Evolutionary conservation across 2,329 filamentous ascomycete species (phyloP).

Genomic region (Trichoderma breve): DNA sequence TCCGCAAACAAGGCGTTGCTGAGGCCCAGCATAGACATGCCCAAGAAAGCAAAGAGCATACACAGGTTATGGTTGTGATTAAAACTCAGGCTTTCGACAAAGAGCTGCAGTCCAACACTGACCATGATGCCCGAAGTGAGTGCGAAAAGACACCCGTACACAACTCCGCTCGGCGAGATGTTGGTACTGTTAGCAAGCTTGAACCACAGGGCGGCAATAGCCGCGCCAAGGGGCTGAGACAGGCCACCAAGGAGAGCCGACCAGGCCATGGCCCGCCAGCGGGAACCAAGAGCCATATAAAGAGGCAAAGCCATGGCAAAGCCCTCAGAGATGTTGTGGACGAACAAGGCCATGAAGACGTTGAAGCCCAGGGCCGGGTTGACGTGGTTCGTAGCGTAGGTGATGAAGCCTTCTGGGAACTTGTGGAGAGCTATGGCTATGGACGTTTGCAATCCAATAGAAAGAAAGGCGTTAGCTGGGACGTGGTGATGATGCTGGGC

Average conservation of each 20-base stretch:
- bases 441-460: conserved; percentile 92
- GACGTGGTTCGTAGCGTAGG: conserved; percentile 95
- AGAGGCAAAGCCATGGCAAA: conserved; percentile 91
- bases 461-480: conserved; percentile 86
- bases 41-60: conserved; percentile 76
- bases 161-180: conserved; percentile 51
- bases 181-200: conserved; percentile 58
- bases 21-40: conserved; percentile 83
- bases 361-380: conserved; percentile 85
- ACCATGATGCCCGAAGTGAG: conserved; percentile 93
- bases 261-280: conserved; percentile 80
- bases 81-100: conserved; percentile 79
- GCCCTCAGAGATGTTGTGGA: conserved; percentile 97
- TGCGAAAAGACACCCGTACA: conserved; percentile 81
- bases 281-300: conserved; percentile 83
- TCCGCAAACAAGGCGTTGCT: conserved; percentile 78
- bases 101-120: conserved; percentile 84
- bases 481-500: conserved; percentile 87
- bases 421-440: conserved; percentile 96
- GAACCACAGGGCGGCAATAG: conserved; percentile 82
- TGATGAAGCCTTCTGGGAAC: conserved; percentile 83
- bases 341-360: conserved; percentile 92
- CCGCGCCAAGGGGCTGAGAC: conserved; percentile 83
- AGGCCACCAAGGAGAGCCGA: conserved; percentile 79
- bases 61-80: conserved; percentile 77